Base-by-base conservation (phyloP, 2,329 filamentous ascomycete species). In the Didymella segeticola region DNA sequence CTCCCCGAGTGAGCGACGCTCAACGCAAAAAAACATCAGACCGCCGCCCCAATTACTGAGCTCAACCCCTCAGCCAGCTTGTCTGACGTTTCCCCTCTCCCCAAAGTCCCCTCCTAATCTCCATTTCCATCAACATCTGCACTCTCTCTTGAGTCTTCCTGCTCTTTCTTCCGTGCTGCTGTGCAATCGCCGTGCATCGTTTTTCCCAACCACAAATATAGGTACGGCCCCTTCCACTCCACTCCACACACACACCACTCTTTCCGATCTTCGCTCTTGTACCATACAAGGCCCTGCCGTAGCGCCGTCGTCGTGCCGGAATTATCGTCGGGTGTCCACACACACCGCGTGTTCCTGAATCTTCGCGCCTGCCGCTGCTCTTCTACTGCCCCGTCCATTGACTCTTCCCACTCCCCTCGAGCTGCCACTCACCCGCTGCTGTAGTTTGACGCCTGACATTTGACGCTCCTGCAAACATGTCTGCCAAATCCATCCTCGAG, bases 401-500 rank as follows among this genome's bases (percentile, higher is more conserved):
- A 38, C 36, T 38, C 47, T 36, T 52, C 20, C 37, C 34, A 37
- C 42, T 36, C 27, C 23, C 48, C 47, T 17, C 33, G 54, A 53
- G 46, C 43, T 31, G 26, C 38, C 26, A 63, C 70, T 72, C 66
- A 71, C 65, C 54, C 56, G n/a, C 45, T 37, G 51, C 59, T 42
- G 51, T 60, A 63, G 63, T 56, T 49, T 58, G 58, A 61, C 59
- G 56, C 58, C 45, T 27, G 17, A 37, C 47, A 51, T 17, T 43
- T 25, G 29, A 53, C 50, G 45, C 43, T 39, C 62, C 57, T 58
- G 56, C 79, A 85, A 85, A 73, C 73, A 96, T 96, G 91, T 92
- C 91, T 77, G 91, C 95, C 80, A 99, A 99, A 83, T 90, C 93
- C 68, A 98, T 99, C 77, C 82, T 90, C 85, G 95, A 99, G 86